These are phyloP conservation scores for Starmerella stigmatis DNA, from an alignment of 805 yeast species.

Conservation along the genomic window DNA sequence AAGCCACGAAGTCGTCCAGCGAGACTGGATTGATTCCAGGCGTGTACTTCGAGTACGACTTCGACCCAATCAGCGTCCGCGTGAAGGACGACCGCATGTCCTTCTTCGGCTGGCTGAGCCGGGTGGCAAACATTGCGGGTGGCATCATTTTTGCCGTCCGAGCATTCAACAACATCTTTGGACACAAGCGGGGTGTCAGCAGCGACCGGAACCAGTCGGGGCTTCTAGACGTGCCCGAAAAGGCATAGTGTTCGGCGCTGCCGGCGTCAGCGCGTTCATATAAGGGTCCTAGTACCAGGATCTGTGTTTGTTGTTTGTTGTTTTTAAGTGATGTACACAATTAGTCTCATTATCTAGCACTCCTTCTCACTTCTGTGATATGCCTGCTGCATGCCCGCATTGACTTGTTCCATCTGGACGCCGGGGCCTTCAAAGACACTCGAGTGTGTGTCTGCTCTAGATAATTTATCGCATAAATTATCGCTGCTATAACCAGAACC, in stretches of 20 bases:
- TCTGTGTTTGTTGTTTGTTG: too few relatives aligned
- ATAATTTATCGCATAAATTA: too few relatives aligned
- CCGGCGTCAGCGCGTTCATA: too few relatives aligned
- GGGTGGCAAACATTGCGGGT: constrained; percentile 71
- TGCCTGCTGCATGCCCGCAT: too few relatives aligned
- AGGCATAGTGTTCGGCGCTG: not conserved
- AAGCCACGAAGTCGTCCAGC: not conserved
- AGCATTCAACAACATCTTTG: constrained; percentile 6
- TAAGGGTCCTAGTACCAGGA: too few relatives aligned
- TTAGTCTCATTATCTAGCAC: too few relatives aligned
- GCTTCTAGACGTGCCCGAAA: constrained; percentile 11
- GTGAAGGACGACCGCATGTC: constrained; percentile 64
- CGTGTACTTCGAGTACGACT: constrained; percentile 69
- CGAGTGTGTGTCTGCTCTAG: too few relatives aligned
- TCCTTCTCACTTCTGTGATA: too few relatives aligned
- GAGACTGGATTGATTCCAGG: constrained; percentile 46
- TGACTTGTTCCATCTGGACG: too few relatives aligned
- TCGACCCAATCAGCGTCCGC: constrained; percentile 71
- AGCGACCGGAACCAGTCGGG: constrained; percentile 9
- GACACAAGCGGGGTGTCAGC: not conserved
- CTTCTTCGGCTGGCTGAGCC: constrained; percentile 64
- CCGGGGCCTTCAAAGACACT: too few relatives aligned
- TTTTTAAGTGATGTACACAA: too few relatives aligned
- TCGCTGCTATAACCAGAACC: too few relatives aligned
- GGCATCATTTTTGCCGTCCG: constrained; percentile 43